Evolutionary conservation across 2,329 filamentous ascomycete genomes (phyloP), one percentile per base, ranked within the genome.

Genomic region (Dothistroma septosporum): DNA sequence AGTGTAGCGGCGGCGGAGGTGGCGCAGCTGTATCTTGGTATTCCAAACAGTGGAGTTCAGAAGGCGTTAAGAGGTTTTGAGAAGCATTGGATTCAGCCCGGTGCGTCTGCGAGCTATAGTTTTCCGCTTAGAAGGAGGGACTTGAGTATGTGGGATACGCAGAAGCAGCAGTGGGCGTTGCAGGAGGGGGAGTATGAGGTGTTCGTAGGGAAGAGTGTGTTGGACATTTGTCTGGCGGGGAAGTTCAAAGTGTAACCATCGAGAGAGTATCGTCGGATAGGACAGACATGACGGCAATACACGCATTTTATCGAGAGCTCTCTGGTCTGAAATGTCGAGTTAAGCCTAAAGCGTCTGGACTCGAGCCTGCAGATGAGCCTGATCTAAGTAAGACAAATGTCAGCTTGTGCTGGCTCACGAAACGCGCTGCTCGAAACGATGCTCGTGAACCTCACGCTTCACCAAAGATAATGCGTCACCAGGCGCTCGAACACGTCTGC

Each of bases 11-110:
- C 65, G 7, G 80, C 80, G 31, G 83, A 83, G 22, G 82, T 87
- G 2, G 80, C 80, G 0, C 84, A 87, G 68, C 69, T 86, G 4
- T 84, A 84, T 64, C 72, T 73, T 22, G 58, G 62, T 21, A 70
- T 73, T 21, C 71, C 71, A 2, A 33, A 75, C 75, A 67, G 65
- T 54, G 65, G 58, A 9, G 61, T 65, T 1, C 46, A 41, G 21
- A 59, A 58, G 44, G 62, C 60, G 68, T 77, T 74, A 37, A 61
- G 71, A 31, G 71, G 70, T 2, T 80, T 79, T 56, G 76, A 78
- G 32, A 80, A 80, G 67, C 64, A 64, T 11, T 50, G 64, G 55
- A 53, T 72, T 11, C 53, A 64, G 53, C 65, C 68, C 0, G 69
- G 70, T n/a, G 57, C 66, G 54, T 58, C 54, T 16, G 60, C 46